Base-by-base conservation (phyloP, 1,284 basidiomycete genomes). In the Lignosus rhinocerotis region DNA sequence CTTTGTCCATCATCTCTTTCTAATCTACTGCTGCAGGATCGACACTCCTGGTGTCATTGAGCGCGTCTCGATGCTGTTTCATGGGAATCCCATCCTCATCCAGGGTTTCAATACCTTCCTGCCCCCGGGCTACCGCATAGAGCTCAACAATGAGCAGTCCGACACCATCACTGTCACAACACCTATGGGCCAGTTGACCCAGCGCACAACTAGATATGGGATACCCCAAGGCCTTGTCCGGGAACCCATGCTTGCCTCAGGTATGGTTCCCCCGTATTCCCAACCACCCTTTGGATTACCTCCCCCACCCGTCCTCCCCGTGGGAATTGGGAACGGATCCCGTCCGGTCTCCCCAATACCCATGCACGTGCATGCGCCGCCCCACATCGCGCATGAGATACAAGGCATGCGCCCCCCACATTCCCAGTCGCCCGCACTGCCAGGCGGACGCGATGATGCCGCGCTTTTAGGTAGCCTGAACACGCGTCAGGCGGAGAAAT, bases 21-120 rank as follows among this genome's bases (percentile, higher is more conserved):
- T 31, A 8, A 51, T 30, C 36, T n/a, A 38, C 16, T 31, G 19
- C 21, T 17, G 43, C 75, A 97, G 94, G 60, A 98, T 99, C 74
- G 96, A 99, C 79, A 99, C 97, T 0, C 97, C 96, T 1, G 96
- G 96, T 60, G 97, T 99, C 68, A 99, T 99, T 72, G 89, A 96
- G 68, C 92, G 97, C 58, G 96, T 99, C 53, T 98, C 96, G 2
- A 87, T 85, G 64, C 87, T 99, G 45, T 99, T 99, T 76, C 87
- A 93, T 66, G 95, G 95, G 12, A 94, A 98, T 75, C 94, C 93
- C 1, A 76, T 83, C 61, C 90, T 99, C 67, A 98, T 99, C 56
- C 92, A 97, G 75, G 97, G 97, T 34, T 99, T 99, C 85, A 99
- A 99, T 78, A 98, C 96, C 3, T 99, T 99, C 76, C 85, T 99